Evolutionary conservation across 148 eudicot genomes (phyloP).

Genomic region (Spergularia marina): DNA sequence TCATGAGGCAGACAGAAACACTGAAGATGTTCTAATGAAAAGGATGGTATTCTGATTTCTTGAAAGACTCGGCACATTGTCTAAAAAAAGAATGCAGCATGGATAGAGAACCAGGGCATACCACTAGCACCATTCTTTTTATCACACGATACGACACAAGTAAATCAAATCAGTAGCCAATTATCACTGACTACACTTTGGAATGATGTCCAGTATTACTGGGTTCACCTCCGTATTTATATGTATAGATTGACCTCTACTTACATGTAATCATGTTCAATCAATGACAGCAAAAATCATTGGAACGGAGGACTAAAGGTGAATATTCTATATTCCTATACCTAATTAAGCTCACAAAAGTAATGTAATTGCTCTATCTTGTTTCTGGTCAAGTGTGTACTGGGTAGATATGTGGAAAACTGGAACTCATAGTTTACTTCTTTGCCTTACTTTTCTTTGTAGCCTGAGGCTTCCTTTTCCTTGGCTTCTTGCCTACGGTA

Average conservation of each 20-base stretch:
- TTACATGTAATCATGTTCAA: background rate
- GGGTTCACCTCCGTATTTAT: background rate
- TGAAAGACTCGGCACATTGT: no score
- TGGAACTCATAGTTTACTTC: constrained; percentile 50
- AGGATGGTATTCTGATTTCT: background rate
- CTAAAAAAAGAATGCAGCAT: background rate
- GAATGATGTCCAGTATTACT: constrained; percentile 2
- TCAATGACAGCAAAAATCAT: background rate
- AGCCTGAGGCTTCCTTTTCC: constrained; percentile 72
- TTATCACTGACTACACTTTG: background rate
- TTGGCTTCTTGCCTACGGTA: constrained; percentile 52
- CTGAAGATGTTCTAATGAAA: background rate
- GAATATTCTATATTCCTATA: constrained; percentile 8
- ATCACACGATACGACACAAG: constrained; percentile 4
- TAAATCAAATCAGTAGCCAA: constrained; percentile 10
- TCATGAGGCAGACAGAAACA: constrained; percentile 12
- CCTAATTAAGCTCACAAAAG: background rate
- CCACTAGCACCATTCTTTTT: background rate
- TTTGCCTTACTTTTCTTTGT: constrained; percentile 71
- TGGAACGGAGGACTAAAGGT: background rate
- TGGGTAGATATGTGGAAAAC: background rate
- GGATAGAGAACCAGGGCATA: background rate
- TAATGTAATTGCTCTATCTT: background rate
- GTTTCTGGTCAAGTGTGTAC: background rate
- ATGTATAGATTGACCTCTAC: background rate